Evolutionary conservation across 768 basidiomycete genomes (phyloP).

Genomic region (Gloeostereum incarnatum): DNA sequence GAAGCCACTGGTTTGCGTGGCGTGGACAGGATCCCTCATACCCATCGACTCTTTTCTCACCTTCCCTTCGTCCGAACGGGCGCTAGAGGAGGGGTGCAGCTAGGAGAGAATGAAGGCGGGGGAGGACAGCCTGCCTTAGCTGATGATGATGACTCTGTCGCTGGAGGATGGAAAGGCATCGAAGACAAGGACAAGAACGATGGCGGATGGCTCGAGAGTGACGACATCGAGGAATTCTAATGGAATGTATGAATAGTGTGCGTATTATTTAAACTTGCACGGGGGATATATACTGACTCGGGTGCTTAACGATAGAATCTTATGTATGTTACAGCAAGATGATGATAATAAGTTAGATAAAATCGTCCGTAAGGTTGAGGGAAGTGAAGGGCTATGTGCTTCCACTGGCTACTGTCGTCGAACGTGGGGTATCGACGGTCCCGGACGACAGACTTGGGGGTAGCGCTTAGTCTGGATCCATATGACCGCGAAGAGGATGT

Average conservation of each 20-base stretch:
- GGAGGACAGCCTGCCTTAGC: conserved; percentile 20
- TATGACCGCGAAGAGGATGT: too few relatives aligned
- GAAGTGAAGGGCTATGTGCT: too few relatives aligned
- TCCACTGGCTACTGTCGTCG: too few relatives aligned
- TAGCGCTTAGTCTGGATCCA: too few relatives aligned
- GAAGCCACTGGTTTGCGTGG: conserved; percentile 15
- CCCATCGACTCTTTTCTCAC: conserved; percentile 1
- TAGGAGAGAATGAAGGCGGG: conserved; percentile 9
- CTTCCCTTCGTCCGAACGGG: background rate
- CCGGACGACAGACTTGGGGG: too few relatives aligned
- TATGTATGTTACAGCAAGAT: too few relatives aligned
- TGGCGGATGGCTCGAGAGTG: conserved; percentile 45
- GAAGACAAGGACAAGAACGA: conserved; percentile 20
- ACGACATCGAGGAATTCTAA: conserved; percentile 51
- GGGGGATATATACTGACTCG: too few relatives aligned
- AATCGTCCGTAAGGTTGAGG: too few relatives aligned
- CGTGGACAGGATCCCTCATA: background rate
- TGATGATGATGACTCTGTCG: conserved; percentile 17
- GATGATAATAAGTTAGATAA: too few relatives aligned
- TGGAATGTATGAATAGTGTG: conserved; percentile 1
- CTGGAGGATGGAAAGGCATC: conserved; percentile 11
- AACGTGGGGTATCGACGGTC: too few relatives aligned
- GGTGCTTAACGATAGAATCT: too few relatives aligned
- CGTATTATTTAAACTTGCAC: too few relatives aligned
- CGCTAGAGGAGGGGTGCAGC: conserved; percentile 8